phyloP scores from a whole-genome alignment of 2,329 filamentous ascomycete species.

The Elsinoe perseae region DNA sequence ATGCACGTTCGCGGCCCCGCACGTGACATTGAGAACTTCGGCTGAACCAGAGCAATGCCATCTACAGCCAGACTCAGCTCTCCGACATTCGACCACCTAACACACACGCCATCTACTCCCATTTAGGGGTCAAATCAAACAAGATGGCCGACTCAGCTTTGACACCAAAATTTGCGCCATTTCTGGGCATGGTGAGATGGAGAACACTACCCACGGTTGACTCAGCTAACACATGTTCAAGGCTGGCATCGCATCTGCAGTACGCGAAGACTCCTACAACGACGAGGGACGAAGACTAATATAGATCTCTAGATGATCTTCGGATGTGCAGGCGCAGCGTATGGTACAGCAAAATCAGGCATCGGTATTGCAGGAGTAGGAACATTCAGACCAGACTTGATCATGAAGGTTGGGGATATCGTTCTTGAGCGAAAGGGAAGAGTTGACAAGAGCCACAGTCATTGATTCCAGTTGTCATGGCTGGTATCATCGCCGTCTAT shows the following conservation, averaged over 20 bases:
- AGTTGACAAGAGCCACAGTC: conserved; percentile 46
- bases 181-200: conserved; percentile 72
- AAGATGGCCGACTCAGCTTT: conserved; percentile 47
- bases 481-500: conserved; percentile 97
- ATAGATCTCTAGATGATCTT: conserved; percentile 57
- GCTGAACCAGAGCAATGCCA: conserved; percentile 4
- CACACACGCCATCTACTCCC: background rate
- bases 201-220: background rate
- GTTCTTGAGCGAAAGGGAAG: conserved; percentile 15
- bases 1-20: conserved; percentile 12
- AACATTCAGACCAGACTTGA: conserved; percentile 75
- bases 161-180: conserved; percentile 75
- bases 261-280: conserved; percentile 27
- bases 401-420: conserved; percentile 69
- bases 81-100: background rate
- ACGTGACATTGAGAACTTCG: conserved; percentile 14
- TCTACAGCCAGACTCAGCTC: background rate
- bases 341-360: conserved; percentile 80
- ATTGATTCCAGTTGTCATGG: conserved; percentile 89
- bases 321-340: conserved; percentile 75
- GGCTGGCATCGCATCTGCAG: conserved; percentile 68
- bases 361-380: conserved; percentile 82
- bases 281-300: background rate
- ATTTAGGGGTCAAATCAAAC: background rate
- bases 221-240: conserved; percentile 37